phyloP scores from a whole-genome alignment of 345 rosid species.

The Capsella bursapastoris region DNA sequence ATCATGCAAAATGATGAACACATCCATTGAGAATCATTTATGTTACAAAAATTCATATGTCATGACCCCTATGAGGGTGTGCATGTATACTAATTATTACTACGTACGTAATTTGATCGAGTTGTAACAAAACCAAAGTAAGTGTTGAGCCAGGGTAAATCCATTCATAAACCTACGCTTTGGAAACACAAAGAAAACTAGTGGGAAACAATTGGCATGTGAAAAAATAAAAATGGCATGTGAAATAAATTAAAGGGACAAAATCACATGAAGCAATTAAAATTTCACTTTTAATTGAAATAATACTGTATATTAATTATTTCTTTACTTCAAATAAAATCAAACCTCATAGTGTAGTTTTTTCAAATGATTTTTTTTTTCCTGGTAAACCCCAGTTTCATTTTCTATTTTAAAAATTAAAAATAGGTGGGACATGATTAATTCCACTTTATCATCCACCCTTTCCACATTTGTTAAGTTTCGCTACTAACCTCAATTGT shows the following conservation, averaged over 20 bases:
- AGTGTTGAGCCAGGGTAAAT: not conserved
- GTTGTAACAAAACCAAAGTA: not conserved
- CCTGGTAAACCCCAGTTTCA: not conserved
- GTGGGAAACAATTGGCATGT: slow-evolving; percentile 4
- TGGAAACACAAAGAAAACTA: not conserved
- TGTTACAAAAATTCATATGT: not conserved
- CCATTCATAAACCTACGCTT: not conserved
- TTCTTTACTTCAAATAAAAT: slow-evolving; percentile 14
- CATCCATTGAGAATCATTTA: slow-evolving; percentile 3
- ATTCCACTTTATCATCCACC: slow-evolving; percentile 22
- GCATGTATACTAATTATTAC: not conserved
- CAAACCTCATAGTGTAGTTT: slow-evolving; percentile 16
- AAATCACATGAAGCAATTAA: slow-evolving; percentile 26
- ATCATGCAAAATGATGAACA: slow-evolving; percentile 3
- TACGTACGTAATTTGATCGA: not conserved
- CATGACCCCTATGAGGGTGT: not conserved
- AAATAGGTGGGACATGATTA: slow-evolving; percentile 12
- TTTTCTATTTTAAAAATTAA: slow-evolving; percentile 11
- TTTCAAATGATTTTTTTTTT: not conserved
- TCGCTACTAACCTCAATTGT: slow-evolving; percentile 18
- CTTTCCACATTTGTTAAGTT: slow-evolving; percentile 27
- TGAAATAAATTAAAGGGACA: not conserved
- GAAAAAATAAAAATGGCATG: not conserved
- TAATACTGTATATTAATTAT: not conserved
- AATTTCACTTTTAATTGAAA: not conserved